Percentiles rank a stretch among this genome's conserved stretches.
Conservation (phyloP, 2,329 filamentous ascomycete genomes). For the Juglanconis sp. region DNA sequence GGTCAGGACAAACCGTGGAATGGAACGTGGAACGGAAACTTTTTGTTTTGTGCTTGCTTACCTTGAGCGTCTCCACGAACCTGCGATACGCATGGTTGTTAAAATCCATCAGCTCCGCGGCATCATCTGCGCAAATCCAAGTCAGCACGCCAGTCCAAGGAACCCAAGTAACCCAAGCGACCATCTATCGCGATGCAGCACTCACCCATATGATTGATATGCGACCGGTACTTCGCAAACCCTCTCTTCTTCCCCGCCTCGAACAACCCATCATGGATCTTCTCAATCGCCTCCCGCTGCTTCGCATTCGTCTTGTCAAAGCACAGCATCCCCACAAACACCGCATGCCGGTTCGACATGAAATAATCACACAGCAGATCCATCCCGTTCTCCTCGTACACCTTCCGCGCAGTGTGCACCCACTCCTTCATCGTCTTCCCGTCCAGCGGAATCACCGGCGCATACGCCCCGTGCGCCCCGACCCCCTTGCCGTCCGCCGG, state of each 20-base stretch:
- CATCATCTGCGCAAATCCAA: conserved; percentile 26
- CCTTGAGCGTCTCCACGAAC: conserved; percentile 38
- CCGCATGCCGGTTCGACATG: conserved; percentile 44
- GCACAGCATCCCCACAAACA: conserved; percentile 46
- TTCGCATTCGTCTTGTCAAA: conserved; percentile 41
- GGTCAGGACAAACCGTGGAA: not conserved
- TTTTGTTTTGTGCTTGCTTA: conserved; percentile 21
- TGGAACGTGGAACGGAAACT: too few species aligned
- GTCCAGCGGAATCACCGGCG: conserved; percentile 33
- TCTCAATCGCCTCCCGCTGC: conserved; percentile 34
- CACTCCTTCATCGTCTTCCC: conserved; percentile 40
- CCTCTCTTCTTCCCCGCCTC: conserved; percentile 32
- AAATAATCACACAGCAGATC: conserved; percentile 47
- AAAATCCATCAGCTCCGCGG: conserved; percentile 36
- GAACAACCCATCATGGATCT: conserved; percentile 32
- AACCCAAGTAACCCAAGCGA: not conserved
- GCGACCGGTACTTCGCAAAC: conserved; percentile 36
- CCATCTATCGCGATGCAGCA: too few species aligned
- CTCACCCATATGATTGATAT: conserved; percentile 39
- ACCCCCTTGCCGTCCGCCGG: conserved; percentile 27
- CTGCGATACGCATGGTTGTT: conserved; percentile 36
- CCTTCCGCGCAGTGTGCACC: conserved; percentile 36
- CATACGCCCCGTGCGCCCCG: conserved; percentile 34
- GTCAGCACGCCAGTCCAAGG: too few species aligned
- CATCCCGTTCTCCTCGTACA: conserved; percentile 39